Conservation (phyloP, 306 rosid species). For the Mimosa pudica region DNA sequence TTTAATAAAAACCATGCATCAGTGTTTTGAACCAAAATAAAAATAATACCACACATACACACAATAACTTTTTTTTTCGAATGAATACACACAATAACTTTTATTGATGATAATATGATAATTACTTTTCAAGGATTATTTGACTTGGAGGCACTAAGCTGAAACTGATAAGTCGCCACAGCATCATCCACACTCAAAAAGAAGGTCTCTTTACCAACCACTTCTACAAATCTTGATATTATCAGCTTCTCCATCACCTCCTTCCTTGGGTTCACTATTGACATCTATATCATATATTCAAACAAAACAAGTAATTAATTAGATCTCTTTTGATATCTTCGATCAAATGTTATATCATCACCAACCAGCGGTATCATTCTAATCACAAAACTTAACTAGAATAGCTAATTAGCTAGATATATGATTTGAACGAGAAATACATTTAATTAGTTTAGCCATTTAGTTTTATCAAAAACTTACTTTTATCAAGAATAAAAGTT, state of each 20-base stretch:
- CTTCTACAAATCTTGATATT: conserved; percentile 55
- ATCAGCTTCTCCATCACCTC: conserved; percentile 85
- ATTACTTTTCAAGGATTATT: not conserved
- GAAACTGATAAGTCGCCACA: conserved; percentile 48
- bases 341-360: no score
- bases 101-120: not conserved
- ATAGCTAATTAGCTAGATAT: no score
- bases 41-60: not conserved
- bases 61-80: no score
- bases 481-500: no score
- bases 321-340: not conserved
- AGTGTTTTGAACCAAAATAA: not conserved
- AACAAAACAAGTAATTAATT: not conserved
- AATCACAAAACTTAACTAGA: no score
- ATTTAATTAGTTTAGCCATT: no score
- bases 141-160: conserved; percentile 38
- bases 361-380: no score
- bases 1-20: no score
- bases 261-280: conserved; percentile 72
- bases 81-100: no score
- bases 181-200: conserved; percentile 68
- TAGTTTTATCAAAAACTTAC: no score
- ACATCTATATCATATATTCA: conserved; percentile 38
- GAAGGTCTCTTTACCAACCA: conserved; percentile 66
- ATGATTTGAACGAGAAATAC: no score